Base-by-base conservation (phyloP, 495 filamentous ascomycete species). In the Cercophora sp. region DNA sequence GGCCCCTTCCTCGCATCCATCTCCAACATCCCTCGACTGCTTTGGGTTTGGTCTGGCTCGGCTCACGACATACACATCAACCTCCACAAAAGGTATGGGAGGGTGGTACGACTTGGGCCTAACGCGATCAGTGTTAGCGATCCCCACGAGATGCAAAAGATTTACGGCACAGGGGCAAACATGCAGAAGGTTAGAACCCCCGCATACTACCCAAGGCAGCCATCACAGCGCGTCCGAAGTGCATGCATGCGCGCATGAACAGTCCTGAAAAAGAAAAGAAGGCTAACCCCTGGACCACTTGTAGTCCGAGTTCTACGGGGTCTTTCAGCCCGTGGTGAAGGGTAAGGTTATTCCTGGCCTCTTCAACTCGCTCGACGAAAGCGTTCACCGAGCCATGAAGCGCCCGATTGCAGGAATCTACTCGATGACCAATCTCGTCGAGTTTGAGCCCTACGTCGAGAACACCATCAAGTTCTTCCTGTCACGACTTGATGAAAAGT, bases 81-180 rank as follows among this genome's bases (percentile, higher is more conserved):
- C 5, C 60, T 79, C 2, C 78, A 81, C 57, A 24, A 59, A 16
- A 60, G 63, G 36, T 73, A 78, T 59, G 79, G 79, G 4, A 61
- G 62, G 20, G 48, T 80, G 15, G 75, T 83, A 10, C 75, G 78
- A 2, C 48, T 80, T 29, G 79, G 78, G 1, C 79, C 79, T 1
- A 75, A 75, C 48, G 57, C 54, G 25, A 49, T 81, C 19, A 75
- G 70, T 16, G 59, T 81, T 6, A 62, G 65, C 2, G 65, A 74
- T 52, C 58, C 62, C 0, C 56, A 41, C 5, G 60, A 58, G 34
- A 63, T 78, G 34, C 42, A 51, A 2, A 60, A 55, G 1, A 59
- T 76, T 4, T 76, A 76, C 51, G 49, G 58, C 15, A 50, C 52
- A 5, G 55, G 44, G 18, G 48, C 35, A 6, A 55, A 48, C 44